phyloP scores from a whole-genome alignment of 441 rosid species.

The Pelargonium fulgidum region DNA sequence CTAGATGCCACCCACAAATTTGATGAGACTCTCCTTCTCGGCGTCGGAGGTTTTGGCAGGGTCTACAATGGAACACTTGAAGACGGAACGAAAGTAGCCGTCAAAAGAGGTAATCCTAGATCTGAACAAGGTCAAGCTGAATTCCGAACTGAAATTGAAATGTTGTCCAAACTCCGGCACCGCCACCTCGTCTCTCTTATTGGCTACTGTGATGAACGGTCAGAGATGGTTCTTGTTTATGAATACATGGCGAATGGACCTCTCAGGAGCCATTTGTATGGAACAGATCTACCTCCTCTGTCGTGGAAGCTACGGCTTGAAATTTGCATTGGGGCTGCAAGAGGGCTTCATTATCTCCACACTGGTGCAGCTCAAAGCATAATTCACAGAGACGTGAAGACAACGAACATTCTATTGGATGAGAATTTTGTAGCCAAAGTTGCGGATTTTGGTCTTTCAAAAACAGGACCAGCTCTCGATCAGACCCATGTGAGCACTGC shows the following conservation, averaged over 20 bases:
- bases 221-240: slow-evolving; percentile 88
- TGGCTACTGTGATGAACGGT: slow-evolving; percentile 89
- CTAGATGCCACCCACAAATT: slow-evolving; percentile 84
- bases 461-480: slow-evolving; percentile 82
- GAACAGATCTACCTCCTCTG: slow-evolving; percentile 68
- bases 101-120: slow-evolving; percentile 91
- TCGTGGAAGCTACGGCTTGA: slow-evolving; percentile 93
- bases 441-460: slow-evolving; percentile 93
- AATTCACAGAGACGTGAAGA: slow-evolving; percentile 93
- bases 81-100: slow-evolving; percentile 83
- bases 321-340: slow-evolving; percentile 91
- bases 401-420: slow-evolving; percentile 86
- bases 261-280: slow-evolving; percentile 84
- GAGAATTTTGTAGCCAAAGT: slow-evolving; percentile 91
- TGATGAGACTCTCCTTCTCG: slow-evolving; percentile 75
- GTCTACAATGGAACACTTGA: slow-evolving; percentile 89
- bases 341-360: slow-evolving; percentile 91
- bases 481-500: slow-evolving; percentile 98
- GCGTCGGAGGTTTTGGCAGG: slow-evolving; percentile 94
- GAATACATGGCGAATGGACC: slow-evolving; percentile 99
- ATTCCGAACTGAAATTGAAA: slow-evolving; percentile 92
- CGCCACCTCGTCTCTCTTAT: slow-evolving; percentile 92
- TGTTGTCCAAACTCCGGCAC: slow-evolving; percentile 91
- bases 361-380: slow-evolving; percentile 92
- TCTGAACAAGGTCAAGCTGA: slow-evolving; percentile 98